These are phyloP conservation scores for Lactarius quietus DNA, from an alignment of 768 basidiomycete genomes.

Conservation along the genomic window DNA sequence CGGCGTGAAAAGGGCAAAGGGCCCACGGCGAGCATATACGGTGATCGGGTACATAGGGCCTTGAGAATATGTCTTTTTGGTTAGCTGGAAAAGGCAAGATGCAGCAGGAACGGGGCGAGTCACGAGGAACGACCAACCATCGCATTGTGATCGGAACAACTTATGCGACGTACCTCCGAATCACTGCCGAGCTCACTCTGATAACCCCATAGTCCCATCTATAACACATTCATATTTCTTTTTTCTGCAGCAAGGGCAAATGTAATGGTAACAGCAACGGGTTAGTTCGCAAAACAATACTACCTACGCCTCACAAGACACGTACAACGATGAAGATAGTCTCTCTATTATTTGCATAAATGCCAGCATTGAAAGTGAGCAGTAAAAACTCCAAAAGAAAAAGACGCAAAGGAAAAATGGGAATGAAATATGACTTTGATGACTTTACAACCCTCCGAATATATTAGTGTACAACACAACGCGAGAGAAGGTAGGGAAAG, in stretches of 20 bases:
- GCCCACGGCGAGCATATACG: neutral
- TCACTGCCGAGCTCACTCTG: neutral
- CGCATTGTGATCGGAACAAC: neutral
- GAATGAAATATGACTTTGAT: slow-evolving; percentile 13
- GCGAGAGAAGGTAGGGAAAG: slow-evolving; percentile 7
- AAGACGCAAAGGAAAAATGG: neutral
- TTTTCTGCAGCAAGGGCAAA: neutral
- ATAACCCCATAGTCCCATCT: neutral
- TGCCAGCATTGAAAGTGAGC: slow-evolving; percentile 21
- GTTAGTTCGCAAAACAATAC: neutral
- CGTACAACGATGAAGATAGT: slow-evolving; percentile 2
- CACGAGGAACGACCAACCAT: neutral
- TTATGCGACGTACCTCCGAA: neutral
- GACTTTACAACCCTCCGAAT: slow-evolving; percentile 22
- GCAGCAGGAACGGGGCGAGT: neutral
- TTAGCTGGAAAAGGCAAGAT: neutral
- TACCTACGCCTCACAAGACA: neutral
- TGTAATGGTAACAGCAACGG: neutral
- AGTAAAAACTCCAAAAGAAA: neutral
- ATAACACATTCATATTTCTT: neutral
- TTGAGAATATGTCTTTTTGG: neutral
- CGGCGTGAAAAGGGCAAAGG: neutral
- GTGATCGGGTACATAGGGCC: neutral
- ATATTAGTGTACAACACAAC: slow-evolving; percentile 26
- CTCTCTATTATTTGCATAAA: slow-evolving; percentile 22